These are phyloP conservation scores for Gracilariopsis chorda DNA, from an alignment of 23 red algal species.

Conservation along the genomic window DNA sequence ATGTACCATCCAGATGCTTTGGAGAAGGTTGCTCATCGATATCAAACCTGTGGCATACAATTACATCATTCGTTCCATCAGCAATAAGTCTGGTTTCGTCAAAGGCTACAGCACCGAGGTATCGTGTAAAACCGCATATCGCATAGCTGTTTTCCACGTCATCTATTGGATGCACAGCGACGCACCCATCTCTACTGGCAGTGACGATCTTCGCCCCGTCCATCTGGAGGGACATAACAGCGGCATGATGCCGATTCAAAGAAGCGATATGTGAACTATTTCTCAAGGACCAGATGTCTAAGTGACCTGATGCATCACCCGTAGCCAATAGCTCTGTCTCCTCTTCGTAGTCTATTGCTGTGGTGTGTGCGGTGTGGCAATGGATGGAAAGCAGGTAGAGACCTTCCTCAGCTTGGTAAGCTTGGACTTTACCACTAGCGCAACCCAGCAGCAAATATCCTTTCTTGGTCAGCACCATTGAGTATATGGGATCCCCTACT, in stretches of 20 bases:
- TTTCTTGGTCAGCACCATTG: slow-evolving; percentile 55
- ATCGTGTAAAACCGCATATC: slow-evolving; percentile 51
- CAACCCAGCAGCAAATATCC: slow-evolving; percentile 44
- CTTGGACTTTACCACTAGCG: slow-evolving; percentile 46
- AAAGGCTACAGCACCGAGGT: slow-evolving; percentile 33
- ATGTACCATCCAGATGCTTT: too few relatives aligned
- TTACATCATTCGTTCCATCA: slow-evolving; percentile 53
- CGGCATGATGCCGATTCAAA: slow-evolving; percentile 13
- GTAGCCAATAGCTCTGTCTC: slow-evolving; percentile 39
- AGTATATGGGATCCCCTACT: slow-evolving; percentile 48
- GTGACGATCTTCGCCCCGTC: slow-evolving; percentile 31
- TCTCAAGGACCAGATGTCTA: slow-evolving; percentile 40
- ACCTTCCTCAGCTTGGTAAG: slow-evolving; percentile 33
- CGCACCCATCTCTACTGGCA: slow-evolving; percentile 35
- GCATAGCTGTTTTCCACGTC: background rate
- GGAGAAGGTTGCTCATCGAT: too few relatives aligned
- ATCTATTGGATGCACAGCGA: background rate
- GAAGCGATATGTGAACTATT: background rate
- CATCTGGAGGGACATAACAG: slow-evolving; percentile 47
- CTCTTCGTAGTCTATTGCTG: slow-evolving; percentile 29
- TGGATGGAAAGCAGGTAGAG: slow-evolving; percentile 37
- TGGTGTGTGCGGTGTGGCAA: slow-evolving; percentile 35
- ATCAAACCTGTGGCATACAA: slow-evolving; percentile 49
- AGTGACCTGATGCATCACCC: slow-evolving; percentile 30
- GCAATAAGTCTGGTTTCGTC: slow-evolving; percentile 40